Evolutionary conservation across 73 alveolate species (phyloP), one percentile per base, ranked within the genome.

Genomic region (Blepharisma stoltei): DNA sequence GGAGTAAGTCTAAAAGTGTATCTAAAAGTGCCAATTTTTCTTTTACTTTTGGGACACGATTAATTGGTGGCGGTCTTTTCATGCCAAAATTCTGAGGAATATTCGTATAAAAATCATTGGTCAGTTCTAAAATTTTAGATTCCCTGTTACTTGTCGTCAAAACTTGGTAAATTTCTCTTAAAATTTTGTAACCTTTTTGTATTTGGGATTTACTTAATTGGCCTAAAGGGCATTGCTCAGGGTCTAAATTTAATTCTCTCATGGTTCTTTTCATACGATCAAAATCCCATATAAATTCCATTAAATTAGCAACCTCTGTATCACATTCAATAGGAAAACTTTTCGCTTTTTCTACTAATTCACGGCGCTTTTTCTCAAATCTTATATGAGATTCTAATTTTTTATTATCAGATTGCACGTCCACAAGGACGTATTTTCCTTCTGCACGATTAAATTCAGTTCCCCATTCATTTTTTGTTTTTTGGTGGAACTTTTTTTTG

Each of bases 21-120:
- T 85, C 89, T 6, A 93, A 68, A 20, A 93, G 55, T 49, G 86
- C 67, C 6, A 87, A 47, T 55, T 93, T 93, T 77, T 93, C 92
- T 38, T 86, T 89, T 5, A 93, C 82, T 53, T 86, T 93, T 7
- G 81, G 67, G 47, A 86, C 41, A 52, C 87, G 89, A 73, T 93
- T 91, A 38, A 93, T 87, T 49, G 82, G 43, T 23, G 90, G 89
- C 3, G 94, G 97, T 70, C 60, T 71, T 55, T 78, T 90, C 89
- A 93, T 83, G n/a, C 98, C 96, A 76, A 95, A 93, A 86, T 94
- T 90, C 81, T 95, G 99, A 25, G 99, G 99, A 41, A 95, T 95
- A 69, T 83, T 69, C 6, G 97, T 92, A 85, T 83, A 95, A 87
- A 95, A 95, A 38, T 89, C 86, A 37, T 93, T 73, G 11, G 97